A percentile compares a stretch with the other conserved stretches of the same genome.
These are phyloP conservation scores for Suillus placidus DNA, from an alignment of 768 basidiomycete species.

Conservation along the genomic window DNA sequence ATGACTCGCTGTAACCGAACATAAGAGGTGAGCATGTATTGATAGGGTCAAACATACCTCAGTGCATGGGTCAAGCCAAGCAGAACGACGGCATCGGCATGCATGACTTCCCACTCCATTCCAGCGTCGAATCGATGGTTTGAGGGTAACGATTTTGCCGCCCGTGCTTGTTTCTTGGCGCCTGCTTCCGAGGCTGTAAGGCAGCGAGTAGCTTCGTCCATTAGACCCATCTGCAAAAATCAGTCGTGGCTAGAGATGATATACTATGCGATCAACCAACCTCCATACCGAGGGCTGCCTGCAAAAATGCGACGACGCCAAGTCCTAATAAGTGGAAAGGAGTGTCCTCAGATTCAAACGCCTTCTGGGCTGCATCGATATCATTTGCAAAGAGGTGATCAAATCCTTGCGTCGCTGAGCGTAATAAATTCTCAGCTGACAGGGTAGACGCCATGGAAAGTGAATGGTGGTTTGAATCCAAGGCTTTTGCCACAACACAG, in stretches of 20 bases:
- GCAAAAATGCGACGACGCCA: conserved; percentile 72
- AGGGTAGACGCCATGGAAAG: background rate
- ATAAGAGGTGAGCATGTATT: background rate
- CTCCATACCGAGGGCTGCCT: conserved; percentile 84
- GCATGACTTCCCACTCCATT: conserved; percentile 75
- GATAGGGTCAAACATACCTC: conserved; percentile 44
- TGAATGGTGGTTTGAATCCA: background rate
- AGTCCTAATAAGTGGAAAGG: conserved; percentile 76
- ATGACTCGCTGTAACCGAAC: conserved; percentile 58
- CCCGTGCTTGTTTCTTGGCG: conserved; percentile 53
- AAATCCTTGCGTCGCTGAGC: conserved; percentile 54
- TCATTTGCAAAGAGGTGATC: conserved; percentile 72
- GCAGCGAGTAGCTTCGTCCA: conserved; percentile 62
- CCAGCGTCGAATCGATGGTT: conserved; percentile 57
- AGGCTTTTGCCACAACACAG: background rate
- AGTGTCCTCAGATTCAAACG: conserved; percentile 46
- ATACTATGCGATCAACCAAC: conserved; percentile 32
- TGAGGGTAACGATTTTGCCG: conserved; percentile 35
- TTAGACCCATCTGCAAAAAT: conserved; percentile 49
- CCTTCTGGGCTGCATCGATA: conserved; percentile 51
- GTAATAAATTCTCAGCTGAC: conserved; percentile 22
- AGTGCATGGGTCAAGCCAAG: conserved; percentile 72
- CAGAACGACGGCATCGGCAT: conserved; percentile 72
- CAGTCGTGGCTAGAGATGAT: background rate
- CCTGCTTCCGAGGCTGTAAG: conserved; percentile 63